Evolutionary conservation across 768 basidiomycete genomes (phyloP).

Genomic region (Dacryopinax spathularia): DNA sequence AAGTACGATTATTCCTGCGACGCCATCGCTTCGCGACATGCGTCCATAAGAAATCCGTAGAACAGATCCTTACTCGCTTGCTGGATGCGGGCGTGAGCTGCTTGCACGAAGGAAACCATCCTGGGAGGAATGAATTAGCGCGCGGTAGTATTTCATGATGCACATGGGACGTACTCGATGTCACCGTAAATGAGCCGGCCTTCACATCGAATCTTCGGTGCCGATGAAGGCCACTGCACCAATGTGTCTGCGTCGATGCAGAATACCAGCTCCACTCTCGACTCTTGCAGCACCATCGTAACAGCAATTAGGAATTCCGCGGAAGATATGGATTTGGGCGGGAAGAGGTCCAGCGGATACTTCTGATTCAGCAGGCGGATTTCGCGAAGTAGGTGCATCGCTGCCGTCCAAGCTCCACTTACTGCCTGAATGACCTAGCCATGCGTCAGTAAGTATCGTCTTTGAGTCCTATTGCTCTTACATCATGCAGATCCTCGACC

Average conservation of each 20-base stretch:
- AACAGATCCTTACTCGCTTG: background rate
- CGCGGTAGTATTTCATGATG: background rate
- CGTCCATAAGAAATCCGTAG: background rate
- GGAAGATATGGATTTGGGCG: background rate
- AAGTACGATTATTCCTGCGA: background rate
- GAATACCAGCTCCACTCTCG: background rate
- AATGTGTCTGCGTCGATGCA: background rate
- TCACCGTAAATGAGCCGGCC: background rate
- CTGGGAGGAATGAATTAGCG: background rate
- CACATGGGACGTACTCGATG: background rate
- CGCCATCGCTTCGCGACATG: background rate
- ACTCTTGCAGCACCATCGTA: background rate
- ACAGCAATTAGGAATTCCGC: background rate
- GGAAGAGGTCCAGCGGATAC: background rate
- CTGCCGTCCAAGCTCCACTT: background rate
- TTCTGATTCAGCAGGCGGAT: background rate
- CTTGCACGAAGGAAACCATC: background rate
- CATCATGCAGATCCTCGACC: background rate
- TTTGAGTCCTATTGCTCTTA: background rate
- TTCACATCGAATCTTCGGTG: background rate
- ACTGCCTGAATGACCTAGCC: background rate
- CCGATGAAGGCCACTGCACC: background rate
- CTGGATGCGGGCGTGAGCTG: background rate
- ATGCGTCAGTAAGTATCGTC: background rate
- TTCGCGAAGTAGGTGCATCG: background rate